phyloP scores from a whole-genome alignment of 2,329 filamentous ascomycete species.

The Meredithiella fracta region DNA sequence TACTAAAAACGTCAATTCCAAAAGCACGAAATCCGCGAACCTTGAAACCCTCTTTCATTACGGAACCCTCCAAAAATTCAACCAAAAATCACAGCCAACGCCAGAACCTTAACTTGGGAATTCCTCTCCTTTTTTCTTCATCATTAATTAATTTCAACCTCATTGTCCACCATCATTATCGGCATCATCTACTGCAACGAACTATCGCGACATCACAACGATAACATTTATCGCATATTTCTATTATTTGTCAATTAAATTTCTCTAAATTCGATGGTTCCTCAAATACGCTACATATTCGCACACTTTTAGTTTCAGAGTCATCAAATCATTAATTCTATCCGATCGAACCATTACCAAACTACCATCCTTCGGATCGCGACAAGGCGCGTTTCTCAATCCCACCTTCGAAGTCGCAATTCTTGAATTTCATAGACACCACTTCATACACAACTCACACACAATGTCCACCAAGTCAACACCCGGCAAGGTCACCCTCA shows the following conservation, averaged over 20 bases:
- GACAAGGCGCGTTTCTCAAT: too few species aligned
- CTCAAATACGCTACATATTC: too few species aligned
- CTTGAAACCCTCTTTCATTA: not conserved
- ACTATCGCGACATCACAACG: not conserved
- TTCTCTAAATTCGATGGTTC: too few species aligned
- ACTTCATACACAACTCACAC: not conserved
- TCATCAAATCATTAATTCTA: too few species aligned
- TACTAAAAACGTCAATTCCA: not conserved
- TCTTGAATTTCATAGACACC: not conserved
- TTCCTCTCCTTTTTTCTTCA: not conserved
- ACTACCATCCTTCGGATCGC: too few species aligned
- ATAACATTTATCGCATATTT: too few species aligned
- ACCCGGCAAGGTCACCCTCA: conserved; percentile 33
- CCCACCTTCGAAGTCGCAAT: not conserved
- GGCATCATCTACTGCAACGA: not conserved
- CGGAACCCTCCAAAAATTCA: not conserved
- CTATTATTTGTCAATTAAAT: too few species aligned
- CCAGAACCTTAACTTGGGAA: not conserved
- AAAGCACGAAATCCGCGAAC: not conserved
- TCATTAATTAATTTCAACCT: not conserved
- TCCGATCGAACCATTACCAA: too few species aligned
- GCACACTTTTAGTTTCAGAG: too few species aligned
- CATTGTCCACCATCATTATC: not conserved
- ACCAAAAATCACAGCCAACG: not conserved
- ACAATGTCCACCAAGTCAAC: conserved; percentile 17